Evolutionary conservation across 805 yeast genomes (phyloP), one percentile per base, ranked within the genome.

Genomic region (Candida arabinofermentans): DNA sequence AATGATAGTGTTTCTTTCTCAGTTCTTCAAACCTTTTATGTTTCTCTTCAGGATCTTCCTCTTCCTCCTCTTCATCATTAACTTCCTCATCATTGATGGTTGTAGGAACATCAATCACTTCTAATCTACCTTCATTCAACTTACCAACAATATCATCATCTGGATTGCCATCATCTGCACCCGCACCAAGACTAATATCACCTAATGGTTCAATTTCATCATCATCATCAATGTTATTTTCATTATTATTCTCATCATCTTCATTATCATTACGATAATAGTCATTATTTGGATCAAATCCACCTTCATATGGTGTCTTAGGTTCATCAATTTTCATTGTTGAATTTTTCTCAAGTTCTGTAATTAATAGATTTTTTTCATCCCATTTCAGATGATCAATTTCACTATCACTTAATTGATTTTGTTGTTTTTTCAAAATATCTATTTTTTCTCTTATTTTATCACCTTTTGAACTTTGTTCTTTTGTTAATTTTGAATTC

Each of bases 251-350:
- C 2, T 52, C 63, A 7, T 65, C 76, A 3, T 74, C 77, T 27
- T 82, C 89, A 34, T 80, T 79, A 54, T 84, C 91, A 5, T 75
- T 77, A 39, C 74, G 72, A 52, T 88, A 87, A 57, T 85, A 84
- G 54, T 89, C 95, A 24, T 86, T 87, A 40, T 75, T 71, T 43
- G 93, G 90, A 54, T 84, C 81, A 22, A 86, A 83, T 1, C 96
- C 95, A 9, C 93, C 95, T 58, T 86, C 95, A 55, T 84, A 90
- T 5, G 97, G 97, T 1, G 97, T 90, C 69, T 90, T 90, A 18
- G 97, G 97, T 61, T 90, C 97, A 57, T 87, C 95, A 34, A 90
- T 87, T 53, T 81, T 81, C 88, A 83, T 82, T 23, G 86, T 82
- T 18, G 88, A 76, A 9, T 73, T 63, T 61, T 79, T 79, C 51